Percentiles rank a stretch among this genome's conserved stretches.
These are phyloP conservation scores for Mollisia scopiformis DNA, from an alignment of 2,329 filamentous ascomycete species.

Conservation along the genomic window DNA sequence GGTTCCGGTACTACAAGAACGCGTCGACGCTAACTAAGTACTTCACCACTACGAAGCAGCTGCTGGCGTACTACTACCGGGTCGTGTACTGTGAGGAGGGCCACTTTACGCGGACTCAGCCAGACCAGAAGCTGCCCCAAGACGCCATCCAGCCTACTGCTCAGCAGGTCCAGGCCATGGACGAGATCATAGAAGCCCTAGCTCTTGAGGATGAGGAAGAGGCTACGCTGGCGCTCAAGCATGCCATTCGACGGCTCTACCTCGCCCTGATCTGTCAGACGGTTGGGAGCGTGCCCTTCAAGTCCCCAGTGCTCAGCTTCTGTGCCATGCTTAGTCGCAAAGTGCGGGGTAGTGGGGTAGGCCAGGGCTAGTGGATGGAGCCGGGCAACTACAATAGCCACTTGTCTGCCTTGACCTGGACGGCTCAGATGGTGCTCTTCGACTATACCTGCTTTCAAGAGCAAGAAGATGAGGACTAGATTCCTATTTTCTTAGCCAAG, in stretches of 20 bases:
- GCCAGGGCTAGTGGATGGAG: conserved; percentile 8
- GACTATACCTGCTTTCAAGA: conserved; percentile 15
- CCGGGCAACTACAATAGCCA: conserved; percentile 18
- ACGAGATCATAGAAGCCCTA: conserved; percentile 13
- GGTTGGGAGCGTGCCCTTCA: conserved; percentile 12
- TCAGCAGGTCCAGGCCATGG: conserved; percentile 8
- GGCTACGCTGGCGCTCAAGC: conserved; percentile 10
- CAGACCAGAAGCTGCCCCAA: neutral
- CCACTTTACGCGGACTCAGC: conserved; percentile 5
- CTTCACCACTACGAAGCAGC: conserved; percentile 19
- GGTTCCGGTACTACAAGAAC: conserved; percentile 19
- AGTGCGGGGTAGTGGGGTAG: conserved; percentile 3
- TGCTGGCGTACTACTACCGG: conserved; percentile 19
- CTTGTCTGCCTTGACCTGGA: conserved; percentile 14
- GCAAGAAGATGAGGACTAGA: conserved; percentile 19
- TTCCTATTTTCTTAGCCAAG: conserved; percentile 13
- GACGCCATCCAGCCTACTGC: conserved; percentile 9
- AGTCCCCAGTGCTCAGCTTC: conserved; percentile 18
- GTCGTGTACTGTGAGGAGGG: conserved; percentile 7
- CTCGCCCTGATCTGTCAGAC: conserved; percentile 18
- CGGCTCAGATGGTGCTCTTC: conserved; percentile 8
- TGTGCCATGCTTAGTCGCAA: conserved; percentile 5
- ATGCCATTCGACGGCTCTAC: conserved; percentile 15
- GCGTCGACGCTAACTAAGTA: conserved; percentile 12
- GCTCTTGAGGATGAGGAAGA: conserved; percentile 10